phyloP scores from a whole-genome alignment of 2,329 filamentous ascomycete genomes.

The Phaeophleospora eucalypticola region DNA sequence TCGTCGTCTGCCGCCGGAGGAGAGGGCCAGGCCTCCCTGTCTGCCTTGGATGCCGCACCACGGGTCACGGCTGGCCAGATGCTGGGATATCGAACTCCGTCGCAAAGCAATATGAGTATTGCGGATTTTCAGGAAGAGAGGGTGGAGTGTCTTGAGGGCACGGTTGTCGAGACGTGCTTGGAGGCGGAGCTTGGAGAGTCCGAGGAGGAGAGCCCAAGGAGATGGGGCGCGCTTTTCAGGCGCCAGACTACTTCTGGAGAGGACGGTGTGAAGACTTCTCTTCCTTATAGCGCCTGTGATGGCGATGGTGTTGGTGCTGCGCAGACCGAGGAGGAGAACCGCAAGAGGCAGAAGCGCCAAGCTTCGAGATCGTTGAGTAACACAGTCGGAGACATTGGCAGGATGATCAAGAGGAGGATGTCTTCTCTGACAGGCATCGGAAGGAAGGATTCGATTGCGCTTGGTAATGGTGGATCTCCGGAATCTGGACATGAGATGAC shows the following conservation, averaged over 20 bases:
- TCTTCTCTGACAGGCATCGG: neutral
- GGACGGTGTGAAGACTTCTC: neutral
- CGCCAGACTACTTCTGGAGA: too few species aligned
- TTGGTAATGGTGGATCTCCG: neutral
- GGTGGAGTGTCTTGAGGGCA: too few species aligned
- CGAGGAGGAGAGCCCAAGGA: too few species aligned
- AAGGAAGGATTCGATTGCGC: neutral
- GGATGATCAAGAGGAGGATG: neutral
- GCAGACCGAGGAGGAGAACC: neutral
- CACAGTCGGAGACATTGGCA: neutral
- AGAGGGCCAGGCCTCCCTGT: neutral
- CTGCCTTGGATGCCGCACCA: neutral
- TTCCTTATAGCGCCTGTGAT: neutral
- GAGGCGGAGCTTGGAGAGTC: too few species aligned
- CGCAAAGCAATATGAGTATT: too few species aligned
- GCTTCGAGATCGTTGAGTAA: conserved; percentile 1
- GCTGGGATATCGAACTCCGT: neutral
- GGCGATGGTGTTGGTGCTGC: neutral
- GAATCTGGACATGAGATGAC: too few species aligned
- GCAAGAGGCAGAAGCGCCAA: conserved; percentile 2
- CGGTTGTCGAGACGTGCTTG: too few species aligned
- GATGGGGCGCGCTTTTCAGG: too few species aligned
- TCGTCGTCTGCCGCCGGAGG: too few species aligned
- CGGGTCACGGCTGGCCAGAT: neutral
- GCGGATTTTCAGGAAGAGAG: too few species aligned